A percentile compares a stretch with the other conserved stretches of the same genome.
These are phyloP conservation scores for Xenoacremonium recifei DNA, from an alignment of 2,329 filamentous ascomycete species.

Conservation along the genomic window DNA sequence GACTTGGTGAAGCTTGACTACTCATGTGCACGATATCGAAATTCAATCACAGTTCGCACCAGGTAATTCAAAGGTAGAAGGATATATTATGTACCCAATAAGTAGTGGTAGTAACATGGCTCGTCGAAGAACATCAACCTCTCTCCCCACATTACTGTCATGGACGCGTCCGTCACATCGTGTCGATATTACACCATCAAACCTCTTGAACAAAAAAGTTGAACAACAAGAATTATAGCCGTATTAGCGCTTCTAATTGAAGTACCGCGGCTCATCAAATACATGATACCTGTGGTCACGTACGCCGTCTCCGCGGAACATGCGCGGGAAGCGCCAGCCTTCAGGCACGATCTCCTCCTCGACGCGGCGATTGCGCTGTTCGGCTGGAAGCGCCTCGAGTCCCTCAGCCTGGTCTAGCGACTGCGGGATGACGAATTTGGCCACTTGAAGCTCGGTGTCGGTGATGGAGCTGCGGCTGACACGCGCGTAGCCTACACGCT, in stretches of 20 bases:
- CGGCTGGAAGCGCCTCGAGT: constrained; percentile 40
- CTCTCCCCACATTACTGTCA: constrained; percentile 8
- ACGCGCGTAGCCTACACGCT: constrained; percentile 83
- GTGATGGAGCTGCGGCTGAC: constrained; percentile 90
- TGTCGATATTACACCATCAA: neutral
- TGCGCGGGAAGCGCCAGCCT: constrained; percentile 76
- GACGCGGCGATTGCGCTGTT: constrained; percentile 58
- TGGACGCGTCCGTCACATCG: constrained; percentile 1
- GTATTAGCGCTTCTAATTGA: constrained; percentile 28
- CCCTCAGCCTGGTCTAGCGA: constrained; percentile 54
- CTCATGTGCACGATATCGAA: too few relatives aligned
- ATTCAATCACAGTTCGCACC: too few relatives aligned
- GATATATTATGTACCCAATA: too few relatives aligned
- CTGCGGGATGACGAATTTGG: constrained; percentile 82
- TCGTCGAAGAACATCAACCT: too few relatives aligned
- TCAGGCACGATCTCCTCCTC: constrained; percentile 72
- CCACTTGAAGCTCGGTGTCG: constrained; percentile 94
- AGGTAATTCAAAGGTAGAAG: too few relatives aligned
- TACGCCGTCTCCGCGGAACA: constrained; percentile 84
- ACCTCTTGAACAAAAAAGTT: constrained; percentile 3
- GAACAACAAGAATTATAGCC: neutral
- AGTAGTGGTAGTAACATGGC: too few relatives aligned
- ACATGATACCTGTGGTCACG: constrained; percentile 92
- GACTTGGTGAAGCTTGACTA: too few relatives aligned
- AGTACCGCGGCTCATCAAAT: constrained; percentile 87